Evolutionary conservation across 2,329 filamentous ascomycete genomes (phyloP), one percentile per base, ranked within the genome.

Genomic region (Dissoconium aciculare): DNA sequence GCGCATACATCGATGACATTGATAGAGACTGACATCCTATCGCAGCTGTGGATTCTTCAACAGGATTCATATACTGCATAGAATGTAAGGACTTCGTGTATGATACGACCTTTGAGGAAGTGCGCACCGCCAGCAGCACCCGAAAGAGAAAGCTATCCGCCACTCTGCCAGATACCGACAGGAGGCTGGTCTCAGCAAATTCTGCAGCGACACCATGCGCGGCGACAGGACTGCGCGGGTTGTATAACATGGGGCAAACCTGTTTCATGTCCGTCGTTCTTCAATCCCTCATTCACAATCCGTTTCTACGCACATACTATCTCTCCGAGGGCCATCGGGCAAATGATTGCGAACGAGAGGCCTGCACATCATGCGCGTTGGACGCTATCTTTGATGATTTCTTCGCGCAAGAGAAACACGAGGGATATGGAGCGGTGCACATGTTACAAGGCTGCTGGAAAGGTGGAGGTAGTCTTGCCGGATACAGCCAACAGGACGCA

Each of bases 261-360:
- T 98, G 87, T 61, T 98, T 94, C 57, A 87, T 95, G 67, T 92
- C 89, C 46, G 87, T 94, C 16, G 84, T 95, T 28, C 66, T 98
- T 11, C 89, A 95, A 55, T 84, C 79, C 34, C 74, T 98, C 45
- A 70, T 95, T 32, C 87, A 94, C 59, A 94, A 95, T 50, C 87
- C 87, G 1, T 68, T 94, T 26, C 69, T 98, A 16, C 75, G 82
- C 36, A 85, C 87, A 45, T 95, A 82, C 56, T 95, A 93, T 54
- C 74, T 98, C 4, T 77, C 79, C 24, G 85, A 93, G 52, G 83
- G 85, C 1, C 87, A 98, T 55, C 76, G 78, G 46, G 76, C 73
- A 33, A 69, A 66, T 44, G 78, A 82, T 13, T 95, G 89, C 53
- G 60, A 63, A 31, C 53, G 53, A 16, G 59, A 65, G 38, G 59